These are phyloP conservation scores for Helenozyma rhizophorensis DNA, from an alignment of 805 yeast genomes.

Conservation along the genomic window DNA sequence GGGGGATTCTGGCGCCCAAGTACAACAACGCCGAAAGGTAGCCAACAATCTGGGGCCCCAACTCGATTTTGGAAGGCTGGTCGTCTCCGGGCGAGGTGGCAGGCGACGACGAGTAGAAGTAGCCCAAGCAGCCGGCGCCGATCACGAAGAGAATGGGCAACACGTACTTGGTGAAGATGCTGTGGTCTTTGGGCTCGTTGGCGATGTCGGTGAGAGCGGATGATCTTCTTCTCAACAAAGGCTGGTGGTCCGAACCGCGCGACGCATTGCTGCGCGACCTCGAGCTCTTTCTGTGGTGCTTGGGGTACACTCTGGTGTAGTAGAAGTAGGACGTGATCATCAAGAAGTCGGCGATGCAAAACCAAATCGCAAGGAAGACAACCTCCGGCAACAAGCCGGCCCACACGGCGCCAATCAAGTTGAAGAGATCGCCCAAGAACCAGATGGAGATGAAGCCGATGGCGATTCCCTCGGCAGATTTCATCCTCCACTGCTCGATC, in stretches of 20 bases:
- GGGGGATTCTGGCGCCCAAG: constrained; percentile 72
- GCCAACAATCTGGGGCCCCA: constrained; percentile 67
- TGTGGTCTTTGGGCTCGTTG: constrained; percentile 42
- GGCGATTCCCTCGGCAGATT: constrained; percentile 74
- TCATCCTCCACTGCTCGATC: constrained; percentile 73
- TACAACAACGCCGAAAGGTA: constrained; percentile 66
- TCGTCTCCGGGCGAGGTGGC: constrained; percentile 15
- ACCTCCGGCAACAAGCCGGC: constrained; percentile 69
- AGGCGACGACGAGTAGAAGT: constrained; percentile 40
- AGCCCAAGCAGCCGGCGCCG: constrained; percentile 61
- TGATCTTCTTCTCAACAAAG: constrained; percentile 46
- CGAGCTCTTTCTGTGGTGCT: constrained; percentile 20
- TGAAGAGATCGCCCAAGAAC: constrained; percentile 69
- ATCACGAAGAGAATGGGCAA: constrained; percentile 61
- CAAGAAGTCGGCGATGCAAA: constrained; percentile 62
- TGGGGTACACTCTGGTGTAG: constrained; percentile 46
- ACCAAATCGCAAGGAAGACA: constrained; percentile 68
- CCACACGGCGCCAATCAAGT: constrained; percentile 65
- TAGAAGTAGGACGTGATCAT: constrained; percentile 56
- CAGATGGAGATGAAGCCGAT: constrained; percentile 63
- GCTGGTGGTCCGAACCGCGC: constrained; percentile 21
- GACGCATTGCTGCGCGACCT: background rate
- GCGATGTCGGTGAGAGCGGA: constrained; percentile 49
- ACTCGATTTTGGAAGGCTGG: constrained; percentile 23
- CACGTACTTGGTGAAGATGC: constrained; percentile 46